phyloP scores from a whole-genome alignment of 306 rosid genomes.

The Medicago arabica region DNA sequence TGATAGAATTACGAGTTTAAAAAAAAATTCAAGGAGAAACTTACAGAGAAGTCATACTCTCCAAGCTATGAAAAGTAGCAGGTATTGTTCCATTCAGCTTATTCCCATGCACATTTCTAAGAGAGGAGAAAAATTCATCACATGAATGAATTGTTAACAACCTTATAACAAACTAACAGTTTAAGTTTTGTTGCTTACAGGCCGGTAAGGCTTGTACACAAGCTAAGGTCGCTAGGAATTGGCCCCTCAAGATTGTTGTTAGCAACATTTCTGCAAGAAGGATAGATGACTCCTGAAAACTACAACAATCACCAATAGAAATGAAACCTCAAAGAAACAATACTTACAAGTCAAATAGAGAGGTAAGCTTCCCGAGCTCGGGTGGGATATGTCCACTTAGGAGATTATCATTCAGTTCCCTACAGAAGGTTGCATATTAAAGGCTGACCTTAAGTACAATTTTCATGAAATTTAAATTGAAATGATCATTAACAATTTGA shows the following conservation, averaged over 20 bases:
- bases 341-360: slow-evolving; percentile 86
- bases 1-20: background rate
- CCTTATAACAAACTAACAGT: slow-evolving; percentile 1
- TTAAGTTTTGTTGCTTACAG: slow-evolving; percentile 65
- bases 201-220: slow-evolving; percentile 91
- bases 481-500: slow-evolving; percentile 9
- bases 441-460: background rate
- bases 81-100: slow-evolving; percentile 86
- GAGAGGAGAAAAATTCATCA: slow-evolving; percentile 8
- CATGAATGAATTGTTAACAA: background rate
- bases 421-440: slow-evolving; percentile 35
- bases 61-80: slow-evolving; percentile 73
- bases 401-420: slow-evolving; percentile 86
- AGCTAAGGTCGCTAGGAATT: slow-evolving; percentile 80
- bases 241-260: slow-evolving; percentile 87
- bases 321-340: slow-evolving; percentile 24
- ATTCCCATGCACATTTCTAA: slow-evolving; percentile 78
- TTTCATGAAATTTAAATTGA: slow-evolving; percentile 16
- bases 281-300: slow-evolving; percentile 15
- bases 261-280: slow-evolving; percentile 75
- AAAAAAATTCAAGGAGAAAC: slow-evolving; percentile 38
- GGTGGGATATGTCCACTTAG: slow-evolving; percentile 87
- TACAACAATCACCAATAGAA: background rate
- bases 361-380: slow-evolving; percentile 94
- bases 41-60: slow-evolving; percentile 97